Conservation (phyloP, 352 stramenopile genomes). For the Plasmopara muralis region DNA sequence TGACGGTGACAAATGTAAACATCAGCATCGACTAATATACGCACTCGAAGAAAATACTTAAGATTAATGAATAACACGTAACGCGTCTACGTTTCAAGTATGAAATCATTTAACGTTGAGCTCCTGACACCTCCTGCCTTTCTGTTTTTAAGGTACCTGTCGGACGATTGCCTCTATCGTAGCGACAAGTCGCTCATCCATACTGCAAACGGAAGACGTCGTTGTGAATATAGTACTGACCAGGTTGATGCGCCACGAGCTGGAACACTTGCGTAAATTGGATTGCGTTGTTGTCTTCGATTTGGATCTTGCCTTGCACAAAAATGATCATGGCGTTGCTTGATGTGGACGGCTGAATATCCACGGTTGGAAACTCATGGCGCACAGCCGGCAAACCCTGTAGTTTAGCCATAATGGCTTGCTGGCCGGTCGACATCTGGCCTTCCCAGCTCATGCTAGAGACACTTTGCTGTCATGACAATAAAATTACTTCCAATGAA, state of each 20-base stretch:
- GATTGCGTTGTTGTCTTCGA: slow-evolving; percentile 91
- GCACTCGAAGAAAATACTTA: too few species aligned
- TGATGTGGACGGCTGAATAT: slow-evolving; percentile 90
- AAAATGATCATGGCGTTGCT: slow-evolving; percentile 93
- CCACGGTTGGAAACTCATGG: slow-evolving; percentile 85
- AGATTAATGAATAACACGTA: too few species aligned
- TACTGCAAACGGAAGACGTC: slow-evolving; percentile 97
- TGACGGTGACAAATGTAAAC: too few species aligned
- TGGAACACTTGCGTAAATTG: slow-evolving; percentile 98
- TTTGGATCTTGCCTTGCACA: slow-evolving; percentile 90
- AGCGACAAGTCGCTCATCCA: slow-evolving; percentile 58
- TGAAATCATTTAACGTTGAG: slow-evolving; percentile 13
- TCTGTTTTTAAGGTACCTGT: slow-evolving; percentile 1
- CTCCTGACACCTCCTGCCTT: slow-evolving; percentile 4
- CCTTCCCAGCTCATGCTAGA: slow-evolving; percentile 82
- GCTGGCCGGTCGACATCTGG: slow-evolving; percentile 54
- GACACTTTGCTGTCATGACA: slow-evolving; percentile 42
- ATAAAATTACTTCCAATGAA: slow-evolving; percentile 1
- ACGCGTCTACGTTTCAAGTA: slow-evolving; percentile 15
- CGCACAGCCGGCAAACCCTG: slow-evolving; percentile 50
- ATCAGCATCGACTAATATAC: too few species aligned
- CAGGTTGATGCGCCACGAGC: slow-evolving; percentile 87
- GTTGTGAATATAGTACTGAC: slow-evolving; percentile 97
- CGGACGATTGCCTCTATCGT: slow-evolving; percentile 11
- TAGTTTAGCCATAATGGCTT: slow-evolving; percentile 89